phyloP scores from a whole-genome alignment of 2,329 filamentous ascomycete genomes.

The Colletotrichum sp. region DNA sequence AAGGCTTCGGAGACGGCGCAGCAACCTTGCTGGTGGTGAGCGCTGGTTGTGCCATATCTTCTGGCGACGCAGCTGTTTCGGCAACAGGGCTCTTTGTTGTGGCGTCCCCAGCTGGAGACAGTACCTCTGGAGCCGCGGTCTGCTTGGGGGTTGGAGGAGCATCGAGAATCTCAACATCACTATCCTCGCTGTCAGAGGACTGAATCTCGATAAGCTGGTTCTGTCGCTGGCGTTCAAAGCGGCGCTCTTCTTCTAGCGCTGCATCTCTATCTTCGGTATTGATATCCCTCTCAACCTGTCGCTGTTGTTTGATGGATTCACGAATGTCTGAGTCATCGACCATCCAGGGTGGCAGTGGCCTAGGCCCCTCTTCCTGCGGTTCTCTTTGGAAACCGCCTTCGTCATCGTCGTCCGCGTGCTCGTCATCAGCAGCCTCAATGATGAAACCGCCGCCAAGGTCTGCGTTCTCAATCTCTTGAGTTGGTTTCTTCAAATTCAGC shows the following conservation, averaged over 20 bases:
- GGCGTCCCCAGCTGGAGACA: slow-evolving; percentile 13
- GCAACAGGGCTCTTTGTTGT: neutral
- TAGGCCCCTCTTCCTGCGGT: slow-evolving; percentile 46
- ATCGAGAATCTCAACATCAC: slow-evolving; percentile 64
- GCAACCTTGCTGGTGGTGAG: neutral
- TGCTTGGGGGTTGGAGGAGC: slow-evolving; percentile 40
- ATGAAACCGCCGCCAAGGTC: slow-evolving; percentile 42
- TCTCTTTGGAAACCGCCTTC: slow-evolving; percentile 72
- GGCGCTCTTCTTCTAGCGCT: slow-evolving; percentile 60
- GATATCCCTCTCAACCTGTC: slow-evolving; percentile 61
- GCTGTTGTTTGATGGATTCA: slow-evolving; percentile 64
- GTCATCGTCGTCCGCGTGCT: slow-evolving; percentile 45
- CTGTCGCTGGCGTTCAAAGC: slow-evolving; percentile 45
- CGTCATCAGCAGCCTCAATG: slow-evolving; percentile 27
- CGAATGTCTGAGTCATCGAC: slow-evolving; percentile 69
- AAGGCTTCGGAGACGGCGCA: neutral
- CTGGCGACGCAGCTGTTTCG: neutral
- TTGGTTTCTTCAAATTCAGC: neutral
- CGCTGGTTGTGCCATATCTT: neutral
- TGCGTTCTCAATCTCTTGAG: slow-evolving; percentile 22
- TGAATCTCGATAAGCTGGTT: slow-evolving; percentile 66
- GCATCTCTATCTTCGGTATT: slow-evolving; percentile 68
- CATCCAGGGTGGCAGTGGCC: slow-evolving; percentile 81
- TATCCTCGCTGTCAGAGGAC: slow-evolving; percentile 64
- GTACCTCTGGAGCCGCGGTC: neutral